Base-by-base conservation (phyloP, 768 basidiomycete species). In the Cystofilobasidium ferigula region DNA sequence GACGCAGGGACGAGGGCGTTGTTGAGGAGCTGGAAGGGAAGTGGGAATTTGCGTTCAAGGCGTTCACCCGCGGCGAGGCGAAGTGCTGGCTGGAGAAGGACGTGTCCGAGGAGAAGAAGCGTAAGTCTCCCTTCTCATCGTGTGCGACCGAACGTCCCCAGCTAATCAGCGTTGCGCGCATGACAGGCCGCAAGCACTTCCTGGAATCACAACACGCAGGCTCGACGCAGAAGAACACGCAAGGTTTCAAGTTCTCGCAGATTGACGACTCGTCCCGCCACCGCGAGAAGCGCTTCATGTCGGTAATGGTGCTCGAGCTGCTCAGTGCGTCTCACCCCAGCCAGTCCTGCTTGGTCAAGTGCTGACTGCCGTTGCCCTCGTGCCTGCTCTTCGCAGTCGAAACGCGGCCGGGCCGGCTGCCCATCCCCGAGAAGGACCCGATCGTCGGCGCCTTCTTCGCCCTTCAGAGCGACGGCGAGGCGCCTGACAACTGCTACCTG, bases 281-380 rank as follows among this genome's bases (percentile, higher is more conserved):
- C 34, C 82, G 89, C 30, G 84, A 83, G 73, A 82, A 80, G 63
- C 84, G 86, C 69, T 80, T 81, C 69, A 89, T 97, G 87, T 83
- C 86, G 0, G 77, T 89, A 10, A 75, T 97, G 43, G 84, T 87
- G 1, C 73, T 97, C 48, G 95, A 99, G 74, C 77, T 92, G 1
- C 89, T 93, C 71, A 87, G 93, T 89, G 63, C 64, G 84, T 72
- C 4, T 9, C 53, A 43, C 13, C n/a, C 35, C 34, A 38, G 26
- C 42, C 20, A 24, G 10, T n/a, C 0, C 40, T 12, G 60, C n/a
- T 24, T 61, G 53, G 24, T 22, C 60, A 32, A 3, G 59, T 36
- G 40, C 53, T 24, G 5, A 67, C 35, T 20, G 45, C n/a, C 9
- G 9, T 16, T 10, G 26, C 48, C 35, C n/a, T 3, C 69, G 88